Percentiles rank a stretch among this genome's conserved stretches.
Evolutionary conservation across 257 asterid genomes (phyloP).

Genomic region (Dorcoceras hygrometricum): DNA sequence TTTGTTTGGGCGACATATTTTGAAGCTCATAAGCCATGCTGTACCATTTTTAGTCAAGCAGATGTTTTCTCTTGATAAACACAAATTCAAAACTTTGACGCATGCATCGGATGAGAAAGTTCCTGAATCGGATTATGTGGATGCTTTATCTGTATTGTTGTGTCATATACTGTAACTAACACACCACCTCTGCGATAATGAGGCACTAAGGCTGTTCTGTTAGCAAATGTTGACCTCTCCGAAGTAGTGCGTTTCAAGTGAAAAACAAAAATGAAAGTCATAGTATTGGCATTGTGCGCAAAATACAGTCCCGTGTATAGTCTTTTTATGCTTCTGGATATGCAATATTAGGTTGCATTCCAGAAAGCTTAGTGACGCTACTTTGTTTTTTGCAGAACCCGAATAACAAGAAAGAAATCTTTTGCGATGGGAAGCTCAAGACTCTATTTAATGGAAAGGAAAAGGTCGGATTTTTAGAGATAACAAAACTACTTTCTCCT

Average conservation of each 20-base stretch:
- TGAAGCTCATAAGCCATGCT: neutral
- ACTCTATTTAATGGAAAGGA: conserved; percentile 53
- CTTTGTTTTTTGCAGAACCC: conserved; percentile 44
- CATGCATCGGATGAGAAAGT: neutral
- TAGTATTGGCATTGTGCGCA: neutral
- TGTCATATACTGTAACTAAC: too few relatives aligned
- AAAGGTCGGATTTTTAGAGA: conserved; percentile 55
- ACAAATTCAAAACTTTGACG: neutral
- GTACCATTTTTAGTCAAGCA: neutral
- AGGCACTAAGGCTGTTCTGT: too few relatives aligned
- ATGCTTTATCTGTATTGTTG: neutral
- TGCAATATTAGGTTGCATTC: neutral
- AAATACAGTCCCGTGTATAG: neutral
- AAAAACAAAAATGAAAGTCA: too few relatives aligned
- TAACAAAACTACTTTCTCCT: conserved; percentile 47
- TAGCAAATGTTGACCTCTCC: neutral
- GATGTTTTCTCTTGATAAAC: neutral
- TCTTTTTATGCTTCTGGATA: neutral
- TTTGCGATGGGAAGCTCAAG: conserved; percentile 60
- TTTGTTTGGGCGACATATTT: neutral
- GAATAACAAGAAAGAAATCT: conserved; percentile 48
- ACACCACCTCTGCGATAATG: neutral
- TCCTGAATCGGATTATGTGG: neutral
- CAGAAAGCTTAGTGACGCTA: neutral
- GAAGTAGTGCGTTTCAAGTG: neutral